Conservation (phyloP, 2,329 filamentous ascomycete species). For the Fusarium sublunatum region DNA sequence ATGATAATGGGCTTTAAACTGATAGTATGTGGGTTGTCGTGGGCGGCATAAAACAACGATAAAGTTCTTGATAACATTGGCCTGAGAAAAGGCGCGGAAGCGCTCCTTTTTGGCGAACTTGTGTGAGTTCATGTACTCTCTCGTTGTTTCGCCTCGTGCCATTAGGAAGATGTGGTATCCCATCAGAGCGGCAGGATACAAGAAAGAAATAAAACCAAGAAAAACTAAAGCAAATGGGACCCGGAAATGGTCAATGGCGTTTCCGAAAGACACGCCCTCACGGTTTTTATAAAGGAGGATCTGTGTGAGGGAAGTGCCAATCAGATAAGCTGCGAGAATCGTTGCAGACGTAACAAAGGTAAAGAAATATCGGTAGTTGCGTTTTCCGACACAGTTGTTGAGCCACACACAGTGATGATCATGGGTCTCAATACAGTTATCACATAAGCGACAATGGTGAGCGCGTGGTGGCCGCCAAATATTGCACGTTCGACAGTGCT, state of each 20-base stretch:
- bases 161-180: slow-evolving; percentile 93
- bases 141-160: slow-evolving; percentile 90
- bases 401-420: slow-evolving; percentile 99
- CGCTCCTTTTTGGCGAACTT: slow-evolving; percentile 94
- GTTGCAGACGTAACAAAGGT: slow-evolving; percentile 86
- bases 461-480: slow-evolving; percentile 96
- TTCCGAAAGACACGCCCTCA: slow-evolving; percentile 73
- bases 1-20: slow-evolving; percentile 81
- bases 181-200: slow-evolving; percentile 86
- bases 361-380: slow-evolving; percentile 99
- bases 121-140: slow-evolving; percentile 95
- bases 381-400: slow-evolving; percentile 96
- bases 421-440: slow-evolving; percentile 96
- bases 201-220: slow-evolving; percentile 77
- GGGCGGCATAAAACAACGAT: slow-evolving; percentile 83
- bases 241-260: slow-evolving; percentile 75
- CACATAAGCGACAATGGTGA: slow-evolving; percentile 95
- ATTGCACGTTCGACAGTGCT: slow-evolving; percentile 97
- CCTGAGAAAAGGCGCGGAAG: slow-evolving; percentile 89
- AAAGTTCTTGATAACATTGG: slow-evolving; percentile 80
- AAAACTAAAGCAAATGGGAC: slow-evolving; percentile 91
- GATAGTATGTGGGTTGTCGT: slow-evolving; percentile 86
- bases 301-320: slow-evolving; percentile 83
- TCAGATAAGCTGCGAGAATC: slow-evolving; percentile 78
- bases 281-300: slow-evolving; percentile 76